Conservation (phyloP, 371 early-diverging fungal species). For the Mortierella sp. region DNA sequence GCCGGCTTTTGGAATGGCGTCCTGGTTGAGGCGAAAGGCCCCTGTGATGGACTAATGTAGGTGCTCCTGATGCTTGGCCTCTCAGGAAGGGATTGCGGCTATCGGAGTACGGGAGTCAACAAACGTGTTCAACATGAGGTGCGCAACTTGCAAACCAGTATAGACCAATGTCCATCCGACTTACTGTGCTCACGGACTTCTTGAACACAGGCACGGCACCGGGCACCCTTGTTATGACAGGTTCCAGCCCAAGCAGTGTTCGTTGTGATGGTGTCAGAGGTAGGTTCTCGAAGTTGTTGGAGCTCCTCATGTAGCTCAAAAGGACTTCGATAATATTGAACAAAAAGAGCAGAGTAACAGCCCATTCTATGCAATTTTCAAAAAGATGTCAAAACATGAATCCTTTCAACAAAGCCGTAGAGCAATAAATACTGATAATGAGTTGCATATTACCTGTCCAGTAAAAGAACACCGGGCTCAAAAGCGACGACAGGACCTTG, state of each 20-base stretch:
- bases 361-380: slow-evolving; percentile 33
- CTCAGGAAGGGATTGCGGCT: slow-evolving; percentile 32
- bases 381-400: not conserved
- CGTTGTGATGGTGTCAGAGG: slow-evolving; percentile 51
- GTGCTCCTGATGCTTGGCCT: slow-evolving; percentile 37
- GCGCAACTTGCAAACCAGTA: not conserved
- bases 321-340: slow-evolving; percentile 39
- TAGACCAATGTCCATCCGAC: not conserved
- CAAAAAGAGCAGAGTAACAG: slow-evolving; percentile 4
- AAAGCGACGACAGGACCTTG: slow-evolving; percentile 9
- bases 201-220: slow-evolving; percentile 47
- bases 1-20: slow-evolving; percentile 30
- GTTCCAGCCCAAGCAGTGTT: slow-evolving; percentile 41
- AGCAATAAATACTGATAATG: not conserved
- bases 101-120: not conserved
- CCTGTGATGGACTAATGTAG: slow-evolving; percentile 36
- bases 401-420: not conserved
- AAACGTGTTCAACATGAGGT: no score
- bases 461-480: slow-evolving; percentile 15
- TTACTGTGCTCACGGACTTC: slow-evolving; percentile 23
- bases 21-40: slow-evolving; percentile 8
- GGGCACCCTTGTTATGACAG: slow-evolving; percentile 29
- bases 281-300: slow-evolving; percentile 48
- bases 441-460: slow-evolving; percentile 34
- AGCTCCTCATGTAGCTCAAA: slow-evolving; percentile 25